These are phyloP conservation scores for Cyclostephanos tholiformis DNA, from an alignment of 108 stramenopile genomes.

Conservation along the genomic window DNA sequence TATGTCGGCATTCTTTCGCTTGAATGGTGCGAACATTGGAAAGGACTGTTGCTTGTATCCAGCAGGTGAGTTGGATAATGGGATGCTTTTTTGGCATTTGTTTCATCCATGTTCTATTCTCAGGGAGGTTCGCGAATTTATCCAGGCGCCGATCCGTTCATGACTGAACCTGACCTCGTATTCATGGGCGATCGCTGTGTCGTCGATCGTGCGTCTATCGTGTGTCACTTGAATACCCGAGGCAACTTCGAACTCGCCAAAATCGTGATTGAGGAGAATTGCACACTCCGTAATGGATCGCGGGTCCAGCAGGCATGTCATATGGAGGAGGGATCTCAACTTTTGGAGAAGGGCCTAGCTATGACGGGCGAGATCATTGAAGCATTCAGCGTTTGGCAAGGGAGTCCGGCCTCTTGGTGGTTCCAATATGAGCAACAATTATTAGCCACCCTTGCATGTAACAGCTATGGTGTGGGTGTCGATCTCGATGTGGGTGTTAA, in stretches of 20 bases:
- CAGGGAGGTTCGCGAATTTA: background rate
- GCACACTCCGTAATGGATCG: conserved; percentile 52
- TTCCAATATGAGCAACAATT: background rate
- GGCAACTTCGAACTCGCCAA: conserved; percentile 61
- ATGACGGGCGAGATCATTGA: conserved; percentile 70
- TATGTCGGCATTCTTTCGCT: conserved; percentile 8
- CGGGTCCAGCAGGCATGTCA: conserved; percentile 56
- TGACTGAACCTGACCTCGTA: conserved; percentile 69
- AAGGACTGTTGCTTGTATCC: conserved; percentile 2
- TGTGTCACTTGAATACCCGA: conserved; percentile 67
- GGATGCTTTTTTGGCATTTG: background rate
- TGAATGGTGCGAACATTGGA: background rate
- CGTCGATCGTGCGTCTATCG: conserved; percentile 61
- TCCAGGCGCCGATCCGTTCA: conserved; percentile 48
- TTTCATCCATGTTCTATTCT: conserved; percentile 2
- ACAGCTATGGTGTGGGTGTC: background rate
- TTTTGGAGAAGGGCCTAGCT: conserved; percentile 66
- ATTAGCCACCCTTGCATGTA: background rate
- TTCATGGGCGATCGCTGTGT: conserved; percentile 57
- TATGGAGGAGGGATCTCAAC: conserved; percentile 56
- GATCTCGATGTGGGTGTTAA: background rate
- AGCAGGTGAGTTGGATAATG: background rate
- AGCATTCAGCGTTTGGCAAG: conserved; percentile 63
- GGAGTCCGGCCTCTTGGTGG: conserved; percentile 51
- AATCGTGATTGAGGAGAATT: conserved; percentile 47